These are phyloP conservation scores for Knoxdaviesia capensis DNA, from an alignment of 2,329 filamentous ascomycete species.

Conservation along the genomic window DNA sequence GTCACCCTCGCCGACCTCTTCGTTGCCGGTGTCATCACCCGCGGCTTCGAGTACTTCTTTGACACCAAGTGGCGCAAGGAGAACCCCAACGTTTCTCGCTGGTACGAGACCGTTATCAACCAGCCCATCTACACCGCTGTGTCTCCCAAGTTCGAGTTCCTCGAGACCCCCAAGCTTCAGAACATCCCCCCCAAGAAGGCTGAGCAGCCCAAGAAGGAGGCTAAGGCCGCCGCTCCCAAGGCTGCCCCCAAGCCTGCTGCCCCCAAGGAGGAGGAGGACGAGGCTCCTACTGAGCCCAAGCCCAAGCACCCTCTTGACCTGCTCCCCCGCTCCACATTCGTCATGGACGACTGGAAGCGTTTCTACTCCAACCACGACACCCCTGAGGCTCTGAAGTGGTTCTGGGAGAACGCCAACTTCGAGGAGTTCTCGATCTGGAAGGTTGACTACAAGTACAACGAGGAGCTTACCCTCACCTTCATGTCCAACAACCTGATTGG, in stretches of 20 bases:
- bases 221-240: slow-evolving; percentile 15
- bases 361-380: slow-evolving; percentile 95
- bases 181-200: slow-evolving; percentile 61
- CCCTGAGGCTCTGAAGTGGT: slow-evolving; percentile 74
- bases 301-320: slow-evolving; percentile 88
- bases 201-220: slow-evolving; percentile 39
- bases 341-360: slow-evolving; percentile 96
- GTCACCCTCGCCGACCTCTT: slow-evolving; percentile 94
- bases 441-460: slow-evolving; percentile 96
- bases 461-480: slow-evolving; percentile 92
- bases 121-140: slow-evolving; percentile 79
- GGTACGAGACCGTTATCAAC: slow-evolving; percentile 88
- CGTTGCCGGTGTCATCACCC: slow-evolving; percentile 54
- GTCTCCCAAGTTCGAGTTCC: slow-evolving; percentile 52
- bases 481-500: slow-evolving; percentile 98
- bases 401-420: slow-evolving; percentile 92
- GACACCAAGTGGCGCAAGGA: slow-evolving; percentile 71
- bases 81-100: slow-evolving; percentile 75
- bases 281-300: slow-evolving; percentile 45
- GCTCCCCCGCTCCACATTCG: slow-evolving; percentile 59
- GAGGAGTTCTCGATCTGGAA: slow-evolving; percentile 93
- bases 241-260: slow-evolving; percentile 40
- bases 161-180: slow-evolving; percentile 60
- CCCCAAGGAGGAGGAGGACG: slow-evolving; percentile 19
- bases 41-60: slow-evolving; percentile 86